A percentile compares a stretch with the other conserved stretches of the same genome.
phyloP scores from a whole-genome alignment of 1,284 basidiomycete species.

The Cystobasidium pallidum region DNA sequence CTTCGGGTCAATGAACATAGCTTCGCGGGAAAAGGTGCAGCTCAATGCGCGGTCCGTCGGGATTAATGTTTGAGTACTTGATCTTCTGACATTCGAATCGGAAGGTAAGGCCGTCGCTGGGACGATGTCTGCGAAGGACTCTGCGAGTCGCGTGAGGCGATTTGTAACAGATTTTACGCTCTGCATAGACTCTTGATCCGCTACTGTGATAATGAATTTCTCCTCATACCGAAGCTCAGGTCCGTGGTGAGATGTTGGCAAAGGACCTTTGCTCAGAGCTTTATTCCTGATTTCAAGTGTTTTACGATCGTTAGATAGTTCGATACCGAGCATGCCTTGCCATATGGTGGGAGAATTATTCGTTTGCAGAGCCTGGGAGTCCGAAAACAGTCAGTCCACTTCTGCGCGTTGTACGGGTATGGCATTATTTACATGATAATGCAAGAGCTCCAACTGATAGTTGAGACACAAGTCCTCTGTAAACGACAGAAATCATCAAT shows the following conservation, averaged over 20 bases:
- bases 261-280: constrained; percentile 4
- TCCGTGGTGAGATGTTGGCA: constrained; percentile 10
- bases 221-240: constrained; percentile 31
- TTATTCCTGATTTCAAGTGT: constrained; percentile 25
- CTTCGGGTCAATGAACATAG: constrained; percentile 27
- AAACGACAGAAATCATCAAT: not conserved
- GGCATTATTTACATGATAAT: constrained; percentile 66
- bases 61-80: not conserved
- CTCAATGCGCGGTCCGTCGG: not conserved
- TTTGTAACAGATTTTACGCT: not conserved
- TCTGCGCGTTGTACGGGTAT: constrained; percentile 57
- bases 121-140: not conserved
- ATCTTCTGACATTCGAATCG: not conserved
- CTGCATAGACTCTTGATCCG: not conserved
- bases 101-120: not conserved
- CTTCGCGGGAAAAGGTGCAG: constrained; percentile 20
- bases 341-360: constrained; percentile 59
- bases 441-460: constrained; percentile 79
- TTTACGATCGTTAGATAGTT: constrained; percentile 5
- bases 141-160: not conserved
- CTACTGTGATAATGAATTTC: not conserved
- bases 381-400: constrained; percentile 58
- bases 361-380: constrained; percentile 75
- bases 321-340: constrained; percentile 33
- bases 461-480: constrained; percentile 81